Base-by-base conservation (phyloP, 2,329 filamentous ascomycete genomes). In the Elsinoe australis region DNA sequence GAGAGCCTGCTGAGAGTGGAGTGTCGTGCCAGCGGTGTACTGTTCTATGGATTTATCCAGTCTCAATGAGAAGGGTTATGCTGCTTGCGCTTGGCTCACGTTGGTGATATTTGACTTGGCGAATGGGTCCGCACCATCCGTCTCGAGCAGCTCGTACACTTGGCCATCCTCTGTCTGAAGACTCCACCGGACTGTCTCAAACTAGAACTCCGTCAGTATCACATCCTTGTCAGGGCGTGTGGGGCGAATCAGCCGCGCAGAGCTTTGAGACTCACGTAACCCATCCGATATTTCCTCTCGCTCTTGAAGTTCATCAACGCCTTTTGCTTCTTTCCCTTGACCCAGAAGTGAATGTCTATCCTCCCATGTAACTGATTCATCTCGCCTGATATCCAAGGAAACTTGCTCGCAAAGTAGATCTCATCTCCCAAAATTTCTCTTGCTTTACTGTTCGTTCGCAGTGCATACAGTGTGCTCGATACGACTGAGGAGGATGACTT, bases 361-460 rank as follows among this genome's bases (percentile, higher is more conserved):
- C 80, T 75, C 18, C 92, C 92, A 67, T 90, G 87, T 64, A 96
- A 69, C 72, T 95, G 90, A 69, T 95, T 94, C 76, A 98, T 85
- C 71, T 87, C 81, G 52, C 71, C 71, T 46, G 58, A 58, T 29
- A 73, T 72, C 69, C 70, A 73, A 12, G 71, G 71, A 18, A 72
- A 64, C 55, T 69, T 64, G 39, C 59, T 64, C 6, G 69, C 69
- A 55, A 74, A 74, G 52, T 73, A 72, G 5, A 74, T 71, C 55
- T 74, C 71, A 66, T 95, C 86, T 54, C 92, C 92, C 21, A 98
- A 77, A 36, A 83, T 70, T 50, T 80, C 81, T 60, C 89, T 80
- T 36, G 88, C 92, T 51, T 73, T 69, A 2, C 78, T 70, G 50
- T 83, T 87, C 2, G 86, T 94, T 54, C 92, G 85, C 54, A 98